Evolutionary conservation across 106 monocot species (phyloP).

Genomic region (Gastrodia elata): DNA sequence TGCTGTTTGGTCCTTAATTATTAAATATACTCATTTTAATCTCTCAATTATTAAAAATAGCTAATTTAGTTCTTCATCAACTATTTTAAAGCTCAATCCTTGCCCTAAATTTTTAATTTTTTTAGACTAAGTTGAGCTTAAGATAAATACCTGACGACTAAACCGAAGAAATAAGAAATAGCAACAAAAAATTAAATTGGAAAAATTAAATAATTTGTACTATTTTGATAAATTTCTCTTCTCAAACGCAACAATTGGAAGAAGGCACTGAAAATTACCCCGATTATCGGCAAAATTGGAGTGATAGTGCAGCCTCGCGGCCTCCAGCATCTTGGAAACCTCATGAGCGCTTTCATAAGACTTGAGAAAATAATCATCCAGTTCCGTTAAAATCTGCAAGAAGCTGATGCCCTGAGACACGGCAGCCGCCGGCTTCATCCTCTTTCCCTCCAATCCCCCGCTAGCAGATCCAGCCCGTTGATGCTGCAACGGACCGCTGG

Average conservation of each 20-base stretch:
- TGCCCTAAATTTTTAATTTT: too few species aligned
- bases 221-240: too few species aligned
- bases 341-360: slow-evolving; percentile 61
- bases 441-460: slow-evolving; percentile 18
- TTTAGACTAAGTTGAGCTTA: too few species aligned
- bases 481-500: slow-evolving; percentile 19
- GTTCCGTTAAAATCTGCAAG: slow-evolving; percentile 34
- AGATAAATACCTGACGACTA: too few species aligned
- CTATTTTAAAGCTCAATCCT: too few species aligned
- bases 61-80: too few species aligned
- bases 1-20: too few species aligned
- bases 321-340: slow-evolving; percentile 77
- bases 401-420: slow-evolving; percentile 16
- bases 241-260: not conserved
- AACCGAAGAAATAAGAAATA: too few species aligned
- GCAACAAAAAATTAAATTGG: too few species aligned
- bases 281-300: slow-evolving; percentile 83
- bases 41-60: too few species aligned
- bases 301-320: slow-evolving; percentile 79
- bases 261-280: slow-evolving; percentile 21
- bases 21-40: too few species aligned
- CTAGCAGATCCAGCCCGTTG: slow-evolving; percentile 22
- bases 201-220: too few species aligned
- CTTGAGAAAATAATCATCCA: slow-evolving; percentile 82
- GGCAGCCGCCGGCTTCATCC: slow-evolving; percentile 18